Evolutionary conservation across 257 asterid genomes (phyloP).

Genomic region (Anisodus tanguticus): DNA sequence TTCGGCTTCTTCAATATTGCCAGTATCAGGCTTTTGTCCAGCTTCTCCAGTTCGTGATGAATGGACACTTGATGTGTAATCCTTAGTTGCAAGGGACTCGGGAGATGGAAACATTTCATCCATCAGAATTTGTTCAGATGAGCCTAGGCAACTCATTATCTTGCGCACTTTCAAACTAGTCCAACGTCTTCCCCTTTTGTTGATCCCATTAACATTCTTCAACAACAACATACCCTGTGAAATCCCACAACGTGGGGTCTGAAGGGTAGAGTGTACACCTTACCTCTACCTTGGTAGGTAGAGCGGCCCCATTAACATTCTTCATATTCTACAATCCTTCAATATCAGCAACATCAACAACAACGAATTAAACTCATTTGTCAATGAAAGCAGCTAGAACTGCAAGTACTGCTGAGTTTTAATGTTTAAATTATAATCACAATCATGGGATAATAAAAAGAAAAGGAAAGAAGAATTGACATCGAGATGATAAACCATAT

Average conservation of each 20-base stretch:
- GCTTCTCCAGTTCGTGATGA: slow-evolving; percentile 63
- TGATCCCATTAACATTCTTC: slow-evolving; percentile 31
- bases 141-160: slow-evolving; percentile 68
- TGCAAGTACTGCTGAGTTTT: background rate
- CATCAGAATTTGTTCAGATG: slow-evolving; percentile 54
- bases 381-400: background rate
- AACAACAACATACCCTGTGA: too few relatives aligned
- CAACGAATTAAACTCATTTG: slow-evolving; percentile 28
- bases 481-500: background rate
- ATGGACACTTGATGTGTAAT: slow-evolving; percentile 55
- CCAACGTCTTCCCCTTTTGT: slow-evolving; percentile 37
- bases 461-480: too few relatives aligned
- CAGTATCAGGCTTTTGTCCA: slow-evolving; percentile 65
- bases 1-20: slow-evolving; percentile 91
- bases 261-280: too few relatives aligned
- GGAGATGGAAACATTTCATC: slow-evolving; percentile 63
- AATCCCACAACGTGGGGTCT: too few relatives aligned
- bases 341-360: slow-evolving; percentile 35
- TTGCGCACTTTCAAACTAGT: slow-evolving; percentile 44
- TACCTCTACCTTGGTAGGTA: too few relatives aligned
- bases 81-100: slow-evolving; percentile 60
- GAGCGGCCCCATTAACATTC: slow-evolving; percentile 38
- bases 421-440: background rate
- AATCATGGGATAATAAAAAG: background rate
- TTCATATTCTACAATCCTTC: slow-evolving; percentile 46